Base-by-base conservation (phyloP, 2,329 filamentous ascomycete species). In the Apiospora arundinis region DNA sequence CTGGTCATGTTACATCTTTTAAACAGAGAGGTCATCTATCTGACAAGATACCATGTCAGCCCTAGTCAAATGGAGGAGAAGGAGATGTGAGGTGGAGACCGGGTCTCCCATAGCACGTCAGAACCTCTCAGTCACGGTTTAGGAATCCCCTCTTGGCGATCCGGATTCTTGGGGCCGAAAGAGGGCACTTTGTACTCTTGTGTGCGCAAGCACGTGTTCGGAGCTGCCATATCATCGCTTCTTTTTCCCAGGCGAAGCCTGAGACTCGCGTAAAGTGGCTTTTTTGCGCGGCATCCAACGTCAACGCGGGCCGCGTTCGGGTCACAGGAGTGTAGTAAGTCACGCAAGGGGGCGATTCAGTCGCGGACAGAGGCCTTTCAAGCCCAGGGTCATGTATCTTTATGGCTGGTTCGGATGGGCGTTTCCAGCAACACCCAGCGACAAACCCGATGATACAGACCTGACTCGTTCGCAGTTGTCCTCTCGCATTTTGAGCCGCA, bases 61-160 rank as follows among this genome's bases (percentile, higher is more conserved):
- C 56, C 18, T 63, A 40, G 56, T 40, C 23, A 18, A 23, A 56
- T 56, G 32, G 56, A 23, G 56, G 56, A 40, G 9, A 40, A 12
- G 18, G 49, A 32, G 32, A 32, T 3, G 32, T 32, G 3, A 9
- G 56, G 56, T 12, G 18, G 52, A 60, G 28, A 9, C 56, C 9
- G 56, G 56, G 56, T 63, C 56, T 7, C 16, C 25, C 25, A 18
- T 63, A 63, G 56, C 56, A 63, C 56, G 32, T 32, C 56, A 63
- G 32, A 63, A 40, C 8, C 32, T 63, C 32, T 40, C 18, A n/a
- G 32, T 63, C 56, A 40, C 56, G 28, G 56, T 63, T 63, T 63
- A 40, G 56, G 56, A 63, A 63, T 63, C 2, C 56, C 56, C 56
- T 63, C 32, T 63, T 40, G 56, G 56, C 56, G 56, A 63, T 63